Evolutionary conservation across 192 early-diverging fungal genomes (phyloP).

Genomic region (Podila epicladia): DNA sequence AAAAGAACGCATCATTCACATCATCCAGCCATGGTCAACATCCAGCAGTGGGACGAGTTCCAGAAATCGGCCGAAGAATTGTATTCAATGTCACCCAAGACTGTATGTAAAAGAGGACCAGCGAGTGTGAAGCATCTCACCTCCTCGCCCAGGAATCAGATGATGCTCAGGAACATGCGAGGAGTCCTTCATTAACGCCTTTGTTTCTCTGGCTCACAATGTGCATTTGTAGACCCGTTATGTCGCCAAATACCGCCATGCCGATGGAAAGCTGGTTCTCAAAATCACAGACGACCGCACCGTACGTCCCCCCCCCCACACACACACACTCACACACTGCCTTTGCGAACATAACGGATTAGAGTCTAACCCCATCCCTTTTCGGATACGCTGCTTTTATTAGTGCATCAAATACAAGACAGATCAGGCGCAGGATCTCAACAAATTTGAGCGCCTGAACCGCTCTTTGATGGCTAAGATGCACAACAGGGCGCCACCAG

Average conservation of each 20-base stretch:
- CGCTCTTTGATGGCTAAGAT: conserved; percentile 73
- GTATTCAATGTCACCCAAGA: conserved; percentile 66
- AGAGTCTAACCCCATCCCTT: too few relatives aligned
- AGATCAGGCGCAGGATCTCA: conserved; percentile 71
- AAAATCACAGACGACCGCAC: conserved; percentile 79
- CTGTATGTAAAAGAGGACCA: conserved; percentile 46
- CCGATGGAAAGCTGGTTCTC: conserved; percentile 73
- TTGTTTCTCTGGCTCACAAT: background rate
- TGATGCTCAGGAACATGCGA: background rate
- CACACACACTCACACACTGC: too few relatives aligned
- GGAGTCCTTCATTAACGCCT: background rate
- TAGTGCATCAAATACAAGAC: conserved; percentile 74
- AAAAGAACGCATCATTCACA: too few relatives aligned
- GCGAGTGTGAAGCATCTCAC: background rate
- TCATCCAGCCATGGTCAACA: conserved; percentile 67
- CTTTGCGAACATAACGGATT: too few relatives aligned
- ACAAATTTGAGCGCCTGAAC: conserved; percentile 78
- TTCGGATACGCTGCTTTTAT: background rate
- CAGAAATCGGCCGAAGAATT: conserved; percentile 79
- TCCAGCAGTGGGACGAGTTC: conserved; percentile 79
- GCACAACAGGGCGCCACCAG: conserved; percentile 60
- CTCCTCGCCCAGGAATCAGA: background rate
- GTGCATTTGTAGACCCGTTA: conserved; percentile 68
- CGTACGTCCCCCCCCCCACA: conserved; percentile 53
- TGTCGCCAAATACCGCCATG: conserved; percentile 72